Evolutionary conservation across 257 asterid genomes (phyloP).

Genomic region (Solanum sitiens): DNA sequence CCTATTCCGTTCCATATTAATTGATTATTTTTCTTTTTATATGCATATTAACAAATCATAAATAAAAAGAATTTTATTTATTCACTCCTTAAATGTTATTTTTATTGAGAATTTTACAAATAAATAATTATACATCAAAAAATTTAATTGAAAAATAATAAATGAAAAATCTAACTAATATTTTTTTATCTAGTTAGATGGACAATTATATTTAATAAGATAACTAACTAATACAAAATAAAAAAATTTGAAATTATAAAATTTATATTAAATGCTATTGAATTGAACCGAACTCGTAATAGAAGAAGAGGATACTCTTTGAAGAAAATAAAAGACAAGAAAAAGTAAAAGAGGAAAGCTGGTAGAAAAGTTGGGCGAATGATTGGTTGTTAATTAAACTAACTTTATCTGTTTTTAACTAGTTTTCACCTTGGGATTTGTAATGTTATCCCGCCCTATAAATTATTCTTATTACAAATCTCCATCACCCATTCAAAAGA

Average conservation of each 20-base stretch:
- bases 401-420: conserved; percentile 7
- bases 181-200: no score
- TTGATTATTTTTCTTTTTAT: no score
- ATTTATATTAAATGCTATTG: background rate
- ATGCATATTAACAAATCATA: no score
- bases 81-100: no score
- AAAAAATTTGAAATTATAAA: background rate
- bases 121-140: no score
- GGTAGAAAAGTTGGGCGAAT: background rate
- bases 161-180: no score
- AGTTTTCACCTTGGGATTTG: conserved; percentile 15
- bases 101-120: no score
- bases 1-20: no score
- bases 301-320: background rate
- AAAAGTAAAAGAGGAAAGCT: background rate
- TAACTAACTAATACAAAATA: no score
- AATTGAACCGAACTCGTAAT: background rate
- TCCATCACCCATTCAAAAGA: background rate
- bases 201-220: no score
- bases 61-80: no score
- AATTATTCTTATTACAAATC: background rate
- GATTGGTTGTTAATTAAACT: conserved; percentile 1
- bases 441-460: background rate
- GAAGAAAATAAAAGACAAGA: background rate
- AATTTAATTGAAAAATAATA: no score